These are phyloP conservation scores for Haematococcus lacustris DNA, from an alignment of 139 green algal genomes.

Conservation along the genomic window DNA sequence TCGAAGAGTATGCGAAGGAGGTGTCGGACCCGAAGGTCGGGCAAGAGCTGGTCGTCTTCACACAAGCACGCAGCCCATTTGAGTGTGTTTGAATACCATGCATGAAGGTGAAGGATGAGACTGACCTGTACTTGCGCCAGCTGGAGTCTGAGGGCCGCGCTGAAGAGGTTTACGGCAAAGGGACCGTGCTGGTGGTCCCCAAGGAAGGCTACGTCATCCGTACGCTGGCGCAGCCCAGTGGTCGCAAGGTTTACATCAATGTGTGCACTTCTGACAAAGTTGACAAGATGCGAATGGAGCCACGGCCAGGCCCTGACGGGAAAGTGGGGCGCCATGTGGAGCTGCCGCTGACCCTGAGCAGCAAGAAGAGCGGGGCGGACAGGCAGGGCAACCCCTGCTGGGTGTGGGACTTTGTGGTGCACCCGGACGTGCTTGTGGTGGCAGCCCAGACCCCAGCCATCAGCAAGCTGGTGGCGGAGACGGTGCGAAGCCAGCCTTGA, in stretches of 20 bases:
- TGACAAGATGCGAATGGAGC: neutral
- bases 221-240: conserved; percentile 16
- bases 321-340: conserved; percentile 9
- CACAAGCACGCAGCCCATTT: too few species aligned
- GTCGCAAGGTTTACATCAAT: conserved; percentile 57
- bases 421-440: conserved; percentile 33
- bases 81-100: neutral
- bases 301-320: neutral
- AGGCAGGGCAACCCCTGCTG: conserved; percentile 21
- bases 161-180: conserved; percentile 58
- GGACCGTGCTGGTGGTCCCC: conserved; percentile 48
- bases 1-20: conserved; percentile 63
- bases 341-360: conserved; percentile 23
- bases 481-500: too few species aligned
- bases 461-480: conserved; percentile 31
- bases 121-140: conserved; percentile 58
- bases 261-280: conserved; percentile 17
- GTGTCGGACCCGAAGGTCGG: conserved; percentile 60
- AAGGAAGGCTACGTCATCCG: conserved; percentile 45
- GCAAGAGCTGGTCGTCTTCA: too few species aligned
- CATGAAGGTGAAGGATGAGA: conserved; percentile 48
- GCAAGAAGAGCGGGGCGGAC: conserved; percentile 30
- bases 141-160: conserved; percentile 45
- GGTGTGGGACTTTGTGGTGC: conserved; percentile 58
- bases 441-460: conserved; percentile 13